These are phyloP conservation scores for Xerocomus minutiporus DNA, from an alignment of 1,284 basidiomycete genomes.

Conservation along the genomic window DNA sequence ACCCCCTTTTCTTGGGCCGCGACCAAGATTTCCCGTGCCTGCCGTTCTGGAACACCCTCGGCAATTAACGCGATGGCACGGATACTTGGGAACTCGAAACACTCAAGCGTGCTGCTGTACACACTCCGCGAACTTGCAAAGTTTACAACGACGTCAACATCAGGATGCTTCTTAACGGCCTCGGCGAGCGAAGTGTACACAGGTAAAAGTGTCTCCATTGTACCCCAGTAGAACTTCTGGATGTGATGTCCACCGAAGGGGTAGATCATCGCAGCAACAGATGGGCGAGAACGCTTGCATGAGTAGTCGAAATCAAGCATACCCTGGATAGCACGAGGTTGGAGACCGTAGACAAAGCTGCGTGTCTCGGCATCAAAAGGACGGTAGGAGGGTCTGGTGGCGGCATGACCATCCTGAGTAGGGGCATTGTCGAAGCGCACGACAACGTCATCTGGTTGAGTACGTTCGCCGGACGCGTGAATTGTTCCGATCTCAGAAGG, in stretches of 20 bases:
- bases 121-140: constrained; percentile 95
- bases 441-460: constrained; percentile 85
- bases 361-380: constrained; percentile 92
- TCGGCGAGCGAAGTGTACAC: constrained; percentile 95
- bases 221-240: constrained; percentile 99
- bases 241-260: constrained; percentile 99
- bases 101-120: constrained; percentile 92
- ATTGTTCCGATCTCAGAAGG: constrained; percentile 65
- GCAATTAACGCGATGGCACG: constrained; percentile 90
- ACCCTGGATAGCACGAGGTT: constrained; percentile 98
- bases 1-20: constrained; percentile 83
- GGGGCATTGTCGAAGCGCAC: constrained; percentile 69
- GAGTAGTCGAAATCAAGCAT: constrained; percentile 99
- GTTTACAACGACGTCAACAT: constrained; percentile 98
- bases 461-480: constrained; percentile 76
- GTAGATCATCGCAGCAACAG: constrained; percentile 99
- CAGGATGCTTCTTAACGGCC: constrained; percentile 92
- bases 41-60: constrained; percentile 97
- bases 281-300: constrained; percentile 90
- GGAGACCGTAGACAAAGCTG: constrained; percentile 96
- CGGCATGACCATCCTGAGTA: constrained; percentile 28
- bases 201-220: constrained; percentile 96
- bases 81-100: constrained; percentile 66
- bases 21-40: constrained; percentile 94
- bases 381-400: constrained; percentile 70